Base-by-base conservation (phyloP, 441 rosid species). In the Populus hybrid region DNA sequence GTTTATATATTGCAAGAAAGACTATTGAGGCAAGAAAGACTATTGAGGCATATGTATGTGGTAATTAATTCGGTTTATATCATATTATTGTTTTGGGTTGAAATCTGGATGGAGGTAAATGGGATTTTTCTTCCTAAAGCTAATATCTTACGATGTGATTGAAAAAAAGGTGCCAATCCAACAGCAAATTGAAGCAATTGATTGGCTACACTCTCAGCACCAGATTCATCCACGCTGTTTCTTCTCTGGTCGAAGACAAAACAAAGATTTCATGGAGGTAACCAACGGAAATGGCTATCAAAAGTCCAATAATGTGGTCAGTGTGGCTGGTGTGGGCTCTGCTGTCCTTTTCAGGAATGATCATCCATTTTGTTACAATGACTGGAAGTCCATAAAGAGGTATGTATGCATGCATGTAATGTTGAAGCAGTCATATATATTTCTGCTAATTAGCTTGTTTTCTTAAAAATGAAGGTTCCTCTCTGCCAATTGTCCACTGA, bases 351-450 rank as follows among this genome's bases (percentile, higher is more conserved):
- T 95, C 67, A 90, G 88, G 32, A 85, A 87, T 78, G 81, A 88
- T 67, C 92, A 80, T 61, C 94, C 96, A 0, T 95, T 95, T 86
- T 91, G 96, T 14, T 92, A 93, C 75, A 80, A 80, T 42, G 87
- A 95, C 76, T 95, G 99, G 99, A 89, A 84, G 81, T 92, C 97
- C 67, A 93, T 95, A 34, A 85, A 91, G 75, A 88, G 98, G 98
- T 94, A 84, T 14, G n/a, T 46, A 14, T 46, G 61, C 0, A 35
- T 35, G 7, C 6, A 53, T 14, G 61, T 50, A 53, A 53, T 53
- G 61, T 0, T 53, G 2, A 18, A 53, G 28, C 28, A 26, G 28
- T 46, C 57, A 46, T 36, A 36, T 10, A 42, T 10, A 10, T 42
- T 0, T 10, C 14, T 42, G 61, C 61, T 53, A 53, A 53, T 53